Evolutionary conservation across 1,284 basidiomycete genomes (phyloP), one percentile per base, ranked within the genome.

Genomic region (Tilletia indica): DNA sequence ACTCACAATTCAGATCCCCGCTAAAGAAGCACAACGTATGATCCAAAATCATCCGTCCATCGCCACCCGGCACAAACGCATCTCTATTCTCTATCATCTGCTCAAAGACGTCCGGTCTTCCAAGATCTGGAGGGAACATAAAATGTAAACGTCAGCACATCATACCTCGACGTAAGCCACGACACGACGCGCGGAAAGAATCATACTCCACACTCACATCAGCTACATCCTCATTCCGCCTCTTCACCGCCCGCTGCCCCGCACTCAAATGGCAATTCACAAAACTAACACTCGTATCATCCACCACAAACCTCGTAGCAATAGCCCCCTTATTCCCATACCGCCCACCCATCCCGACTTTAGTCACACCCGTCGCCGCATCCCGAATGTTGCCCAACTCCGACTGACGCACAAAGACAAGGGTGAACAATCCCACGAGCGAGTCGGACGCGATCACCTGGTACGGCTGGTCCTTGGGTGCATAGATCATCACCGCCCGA

Each of bases 311-410:
- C n/a, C 96, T 89, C 1, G 93, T 88, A 19, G 97, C 89, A 72
- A 98, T 94, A 0, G 92, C 94, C 16, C 96, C 96, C 91, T 99
- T 98, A 85, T 99, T 99, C 1, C 96, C 96, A 83, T 96, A 97
- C 73, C 91, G 87, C 4, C 93, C 93, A 0, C 92, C 91, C 88
- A 98, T 92, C 0, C 96, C 96, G 31, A 93, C 87, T 86, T 98
- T 98, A 75, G 97, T 88, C 0, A 90, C 92, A 0, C 90, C 90
- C 45, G 93, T 90, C 6, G 90, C 88, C 11, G 89, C 86, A 82
- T 95, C 91, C 75, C 89, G 89, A 70, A 97, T 84, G 56, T 87
- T 85, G 9, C 83, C 79, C 71, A 82, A 83, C 74, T 87, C 64
- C 72, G 58, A 83, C 83, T 79, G 87, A 86, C 91, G 92, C 77